Percentiles rank a stretch among this genome's conserved stretches.
These are phyloP conservation scores for Ophiognomonia clavigignenti-juglandacearum DNA, from an alignment of 2,329 filamentous ascomycete species.

Conservation along the genomic window DNA sequence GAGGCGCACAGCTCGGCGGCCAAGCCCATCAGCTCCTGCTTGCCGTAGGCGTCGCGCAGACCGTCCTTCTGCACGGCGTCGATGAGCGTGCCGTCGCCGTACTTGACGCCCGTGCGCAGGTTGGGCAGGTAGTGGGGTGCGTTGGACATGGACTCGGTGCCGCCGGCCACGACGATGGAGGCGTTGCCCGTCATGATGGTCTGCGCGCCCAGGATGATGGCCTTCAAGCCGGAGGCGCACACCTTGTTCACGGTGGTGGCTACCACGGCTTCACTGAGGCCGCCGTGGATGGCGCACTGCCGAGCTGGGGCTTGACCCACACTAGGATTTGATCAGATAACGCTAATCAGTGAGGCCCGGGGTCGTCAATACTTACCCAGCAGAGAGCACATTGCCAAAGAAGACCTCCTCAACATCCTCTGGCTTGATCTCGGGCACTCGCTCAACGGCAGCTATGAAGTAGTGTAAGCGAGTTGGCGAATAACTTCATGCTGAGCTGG, in stretches of 20 bases:
- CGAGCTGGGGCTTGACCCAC: constrained; percentile 94
- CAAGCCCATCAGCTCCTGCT: constrained; percentile 95
- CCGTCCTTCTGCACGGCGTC: constrained; percentile 94
- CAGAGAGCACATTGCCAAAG: constrained; percentile 96
- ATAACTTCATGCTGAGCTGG: constrained; percentile 1
- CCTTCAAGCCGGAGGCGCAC: constrained; percentile 92
- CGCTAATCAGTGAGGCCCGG: constrained; percentile 15
- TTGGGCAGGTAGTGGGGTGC: constrained; percentile 89
- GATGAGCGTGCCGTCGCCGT: constrained; percentile 82
- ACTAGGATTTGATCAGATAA: constrained; percentile 39
- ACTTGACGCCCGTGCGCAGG: constrained; percentile 85
- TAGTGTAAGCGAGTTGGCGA: constrained; percentile 13
- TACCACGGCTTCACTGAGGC: constrained; percentile 72
- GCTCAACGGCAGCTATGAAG: constrained; percentile 67
- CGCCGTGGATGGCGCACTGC: constrained; percentile 86
- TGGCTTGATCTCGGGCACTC: constrained; percentile 79
- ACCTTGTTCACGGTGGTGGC: constrained; percentile 98
- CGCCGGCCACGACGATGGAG: constrained; percentile 86
- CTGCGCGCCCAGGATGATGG: constrained; percentile 89
- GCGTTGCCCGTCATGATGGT: constrained; percentile 97
- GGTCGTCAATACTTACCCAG: constrained; percentile 62
- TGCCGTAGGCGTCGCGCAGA: constrained; percentile 83
- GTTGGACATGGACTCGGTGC: constrained; percentile 98
- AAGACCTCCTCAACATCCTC: constrained; percentile 93
- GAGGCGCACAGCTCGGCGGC: constrained; percentile 85